phyloP scores from a whole-genome alignment of 2,329 filamentous ascomycete species.

The Aureobasidium pullulans region DNA sequence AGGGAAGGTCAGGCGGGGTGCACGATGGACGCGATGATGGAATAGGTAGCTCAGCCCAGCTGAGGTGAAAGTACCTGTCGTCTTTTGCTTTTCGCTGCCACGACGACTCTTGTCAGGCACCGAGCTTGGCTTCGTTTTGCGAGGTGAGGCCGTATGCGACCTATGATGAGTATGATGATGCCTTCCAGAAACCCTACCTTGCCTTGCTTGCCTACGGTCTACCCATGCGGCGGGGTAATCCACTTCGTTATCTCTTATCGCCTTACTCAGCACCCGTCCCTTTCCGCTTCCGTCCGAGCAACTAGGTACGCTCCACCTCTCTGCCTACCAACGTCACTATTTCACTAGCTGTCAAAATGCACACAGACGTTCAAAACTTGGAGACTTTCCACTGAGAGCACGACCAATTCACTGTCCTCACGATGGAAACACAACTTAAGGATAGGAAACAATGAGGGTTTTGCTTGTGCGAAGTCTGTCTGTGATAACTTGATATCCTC shows the following conservation, averaged over 20 bases:
- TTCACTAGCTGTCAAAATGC: too few relatives aligned
- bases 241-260: not conserved
- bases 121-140: not conserved
- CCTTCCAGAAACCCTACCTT: not conserved
- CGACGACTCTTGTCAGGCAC: not conserved
- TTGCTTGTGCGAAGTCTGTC: too few relatives aligned
- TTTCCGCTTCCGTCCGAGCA: not conserved
- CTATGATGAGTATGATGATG: not conserved
- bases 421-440: too few relatives aligned
- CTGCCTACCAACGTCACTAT: too few relatives aligned
- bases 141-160: not conserved
- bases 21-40: not conserved
- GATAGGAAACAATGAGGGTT: too few relatives aligned
- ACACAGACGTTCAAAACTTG: too few relatives aligned
- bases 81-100: not conserved
- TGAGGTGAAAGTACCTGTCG: not conserved
- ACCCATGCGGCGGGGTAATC: not conserved
- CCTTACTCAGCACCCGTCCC: not conserved
- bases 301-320: too few relatives aligned
- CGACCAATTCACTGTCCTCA: too few relatives aligned
- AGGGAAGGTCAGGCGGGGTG: not conserved
- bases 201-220: too few relatives aligned
- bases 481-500: too few relatives aligned
- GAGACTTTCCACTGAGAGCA: too few relatives aligned
- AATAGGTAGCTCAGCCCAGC: conserved; percentile 1